Conservation (phyloP, 2,329 filamentous ascomycete species). For the Colletotrichum plurivorum region DNA sequence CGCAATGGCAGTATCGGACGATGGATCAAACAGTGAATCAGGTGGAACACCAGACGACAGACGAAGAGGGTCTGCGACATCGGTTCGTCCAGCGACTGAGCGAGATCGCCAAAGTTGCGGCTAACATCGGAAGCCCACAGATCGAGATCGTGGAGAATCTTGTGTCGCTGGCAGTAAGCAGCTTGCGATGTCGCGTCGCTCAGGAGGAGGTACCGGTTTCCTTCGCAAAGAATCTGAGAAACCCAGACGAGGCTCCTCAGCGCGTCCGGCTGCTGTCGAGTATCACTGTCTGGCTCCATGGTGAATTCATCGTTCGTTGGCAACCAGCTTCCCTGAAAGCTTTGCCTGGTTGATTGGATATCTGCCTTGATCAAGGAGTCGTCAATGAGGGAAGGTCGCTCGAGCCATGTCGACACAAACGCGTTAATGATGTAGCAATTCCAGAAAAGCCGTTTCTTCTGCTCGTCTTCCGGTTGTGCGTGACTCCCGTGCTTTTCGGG, state of each 20-base stretch:
- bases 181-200: constrained; percentile 22
- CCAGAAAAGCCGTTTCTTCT: constrained; percentile 23
- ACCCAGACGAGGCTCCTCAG: constrained; percentile 13
- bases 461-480: neutral
- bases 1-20: constrained; percentile 25
- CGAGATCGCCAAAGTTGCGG: neutral
- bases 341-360: constrained; percentile 1
- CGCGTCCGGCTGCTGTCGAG: neutral
- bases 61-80: neutral
- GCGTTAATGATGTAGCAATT: constrained; percentile 32
- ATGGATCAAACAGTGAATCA: constrained; percentile 34
- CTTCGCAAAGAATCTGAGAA: constrained; percentile 17
- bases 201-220: constrained; percentile 26
- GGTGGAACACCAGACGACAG: constrained; percentile 18
- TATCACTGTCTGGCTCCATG: neutral
- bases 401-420: constrained; percentile 31
- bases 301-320: neutral
- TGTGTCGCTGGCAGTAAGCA: constrained; percentile 29
- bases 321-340: neutral
- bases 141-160: constrained; percentile 30
- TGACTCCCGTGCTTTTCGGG: neutral
- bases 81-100: neutral
- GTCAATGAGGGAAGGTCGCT: constrained; percentile 28
- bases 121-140: constrained; percentile 19
- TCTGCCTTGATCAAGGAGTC: constrained; percentile 25